Percentiles rank a stretch among this genome's conserved stretches.
These are phyloP conservation scores for Kwoniella pini DNA, from an alignment of 768 basidiomycete genomes.

Conservation along the genomic window DNA sequence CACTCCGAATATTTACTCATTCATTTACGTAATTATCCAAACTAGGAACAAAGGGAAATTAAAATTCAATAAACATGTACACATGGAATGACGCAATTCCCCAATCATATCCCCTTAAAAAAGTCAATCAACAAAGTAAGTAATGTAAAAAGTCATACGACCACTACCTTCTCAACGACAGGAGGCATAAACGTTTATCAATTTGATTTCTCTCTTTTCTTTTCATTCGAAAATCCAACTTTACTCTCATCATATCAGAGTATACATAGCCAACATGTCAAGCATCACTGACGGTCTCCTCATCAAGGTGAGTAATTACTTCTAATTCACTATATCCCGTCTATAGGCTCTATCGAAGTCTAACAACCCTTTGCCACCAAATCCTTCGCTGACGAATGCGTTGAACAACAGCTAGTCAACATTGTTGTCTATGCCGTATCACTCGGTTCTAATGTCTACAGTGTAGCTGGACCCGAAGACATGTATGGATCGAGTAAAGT, in stretches of 20 bases:
- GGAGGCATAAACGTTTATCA: conserved; percentile 3
- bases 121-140: background rate
- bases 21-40: conserved; percentile 14
- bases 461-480: conserved; percentile 68
- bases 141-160: background rate
- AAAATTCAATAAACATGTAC: background rate
- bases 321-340: too few species aligned
- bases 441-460: conserved; percentile 79
- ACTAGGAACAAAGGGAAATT: conserved; percentile 5
- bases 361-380: conserved; percentile 1
- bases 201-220: background rate
- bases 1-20: background rate
- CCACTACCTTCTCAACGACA: background rate
- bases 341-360: too few species aligned
- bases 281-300: conserved; percentile 72
- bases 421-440: conserved; percentile 79
- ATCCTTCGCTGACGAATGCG: background rate
- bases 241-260: background rate
- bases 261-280: conserved; percentile 11
- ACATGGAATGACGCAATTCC: conserved; percentile 10
- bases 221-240: background rate
- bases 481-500: conserved; percentile 49
- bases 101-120: too few species aligned
- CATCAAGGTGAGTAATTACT: conserved; percentile 66
- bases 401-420: conserved; percentile 62